Evolutionary conservation across 202 grass and related monocot genomes (phyloP).

Genomic region (Setaria italica): DNA sequence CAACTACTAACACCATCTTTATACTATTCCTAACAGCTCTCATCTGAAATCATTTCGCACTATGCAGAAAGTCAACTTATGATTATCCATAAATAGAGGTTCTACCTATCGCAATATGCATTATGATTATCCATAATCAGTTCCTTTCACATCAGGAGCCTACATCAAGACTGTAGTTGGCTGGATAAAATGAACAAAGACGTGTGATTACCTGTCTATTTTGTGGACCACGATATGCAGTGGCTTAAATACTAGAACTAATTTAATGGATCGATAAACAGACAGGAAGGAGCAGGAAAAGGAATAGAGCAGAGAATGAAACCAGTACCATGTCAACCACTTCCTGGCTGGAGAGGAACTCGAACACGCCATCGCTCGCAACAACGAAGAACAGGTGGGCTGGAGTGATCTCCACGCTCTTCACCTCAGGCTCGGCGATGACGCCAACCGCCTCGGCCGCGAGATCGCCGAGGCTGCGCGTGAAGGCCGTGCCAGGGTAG

Average conservation of each 20-base stretch:
- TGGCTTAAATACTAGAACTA: background rate
- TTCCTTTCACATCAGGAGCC: slow-evolving; percentile 15
- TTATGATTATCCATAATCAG: slow-evolving; percentile 1
- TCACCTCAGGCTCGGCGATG: slow-evolving; percentile 80
- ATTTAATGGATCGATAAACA: background rate
- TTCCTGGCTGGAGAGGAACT: slow-evolving; percentile 89
- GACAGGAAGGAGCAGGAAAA: slow-evolving; percentile 13
- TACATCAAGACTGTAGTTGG: background rate
- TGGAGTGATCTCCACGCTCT: slow-evolving; percentile 65
- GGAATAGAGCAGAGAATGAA: background rate
- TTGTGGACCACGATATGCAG: background rate
- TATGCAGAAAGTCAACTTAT: background rate
- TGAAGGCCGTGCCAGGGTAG: slow-evolving; percentile 88
- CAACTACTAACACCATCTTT: background rate
- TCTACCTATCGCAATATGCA: slow-evolving; percentile 15
- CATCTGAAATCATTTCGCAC: background rate
- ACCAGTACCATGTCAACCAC: slow-evolving; percentile 85
- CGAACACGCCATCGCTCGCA: slow-evolving; percentile 91
- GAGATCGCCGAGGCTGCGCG: slow-evolving; percentile 80
- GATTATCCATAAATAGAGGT: background rate
- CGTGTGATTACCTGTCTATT: background rate
- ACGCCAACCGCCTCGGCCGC: slow-evolving; percentile 73
- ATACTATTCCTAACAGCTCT: background rate
- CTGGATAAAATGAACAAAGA: background rate
- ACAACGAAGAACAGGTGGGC: slow-evolving; percentile 79